Base-by-base conservation (phyloP, 345 rosid genomes). In the Eucalyptus viminalis region DNA sequence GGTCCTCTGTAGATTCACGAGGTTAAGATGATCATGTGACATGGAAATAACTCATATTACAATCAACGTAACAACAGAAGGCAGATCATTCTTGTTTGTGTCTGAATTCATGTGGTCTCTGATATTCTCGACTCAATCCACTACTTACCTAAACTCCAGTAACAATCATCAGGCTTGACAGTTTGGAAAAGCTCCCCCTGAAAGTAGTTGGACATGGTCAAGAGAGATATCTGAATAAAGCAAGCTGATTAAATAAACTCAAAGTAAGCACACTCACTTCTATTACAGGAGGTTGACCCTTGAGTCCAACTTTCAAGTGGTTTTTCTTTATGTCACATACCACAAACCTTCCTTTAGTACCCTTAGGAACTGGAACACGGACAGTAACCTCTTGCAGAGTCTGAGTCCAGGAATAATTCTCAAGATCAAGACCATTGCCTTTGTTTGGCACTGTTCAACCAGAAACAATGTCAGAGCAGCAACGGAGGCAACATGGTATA, bases 401-500 rank as follows among this genome's bases (percentile, higher is more conserved):
- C 90, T 97, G 99, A 44, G 95, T 95, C 99, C 99, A 97, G 27
- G 97, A 96, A 91, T 97, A 95, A 4, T 93, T 94, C 87, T 97
- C 99, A 86, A 97, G 91, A 90, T 97, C 99, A 91, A 97, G 96
- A 49, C 99, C 98, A 88, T 96, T 97, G 45, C 98, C 99, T 65
- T 92, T 94, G 92, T 97, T 97, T 86, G 98, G 99, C 89, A 89
- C 99, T 97, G 96, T 44, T 56, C 86, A 9, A 62, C 76, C 86
- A 37, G 14, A 80, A 85, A 19, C n/a, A 69, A 89, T 49, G 86
- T 56, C n/a, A 60, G 87, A 47, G 11, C 87, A 9, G 43, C 34
- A 14, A 86, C 7, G 25, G 80, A n/a, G 37, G 43, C 21, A 72
- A 58, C 69, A 81, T 43, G 17, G 45, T 49, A 49, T 65, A 44